phyloP scores from a whole-genome alignment of 2,329 filamentous ascomycete species.

The Monilinia vaccinii-corymbosi region DNA sequence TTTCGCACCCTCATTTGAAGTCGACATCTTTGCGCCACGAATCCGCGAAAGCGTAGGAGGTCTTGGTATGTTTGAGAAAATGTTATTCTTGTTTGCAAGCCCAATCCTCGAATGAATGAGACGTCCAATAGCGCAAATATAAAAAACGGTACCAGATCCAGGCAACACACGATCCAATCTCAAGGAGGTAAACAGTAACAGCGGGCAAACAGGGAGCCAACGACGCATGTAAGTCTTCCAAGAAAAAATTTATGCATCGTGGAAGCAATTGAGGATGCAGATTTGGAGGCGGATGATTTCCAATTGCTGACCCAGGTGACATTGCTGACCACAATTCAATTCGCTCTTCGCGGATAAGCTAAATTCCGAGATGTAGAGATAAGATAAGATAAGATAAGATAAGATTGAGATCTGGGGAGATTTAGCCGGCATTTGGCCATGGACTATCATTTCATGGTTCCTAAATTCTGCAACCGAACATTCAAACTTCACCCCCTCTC shows the following conservation, averaged over 20 bases:
- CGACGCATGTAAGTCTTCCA: neutral
- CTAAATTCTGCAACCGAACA: too few relatives aligned
- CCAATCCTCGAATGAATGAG: neutral
- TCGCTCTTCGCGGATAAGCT: neutral
- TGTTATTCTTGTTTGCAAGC: neutral
- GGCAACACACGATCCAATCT: neutral
- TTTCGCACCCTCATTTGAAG: neutral
- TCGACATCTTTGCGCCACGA: constrained; percentile 1
- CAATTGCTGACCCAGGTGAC: constrained; percentile 6
- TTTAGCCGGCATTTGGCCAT: neutral
- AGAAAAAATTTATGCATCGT: neutral
- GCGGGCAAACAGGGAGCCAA: neutral
- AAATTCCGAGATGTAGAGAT: neutral
- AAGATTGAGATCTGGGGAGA: neutral
- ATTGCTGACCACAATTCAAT: neutral
- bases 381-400: constrained; percentile 5
- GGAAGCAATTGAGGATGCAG: neutral
- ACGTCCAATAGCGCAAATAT: neutral
- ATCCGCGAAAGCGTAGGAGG: neutral
- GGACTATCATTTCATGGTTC: too few relatives aligned
- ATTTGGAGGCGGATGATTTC: neutral
- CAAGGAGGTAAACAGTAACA: neutral
- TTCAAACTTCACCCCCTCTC: too few relatives aligned
- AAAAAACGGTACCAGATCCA: neutral
- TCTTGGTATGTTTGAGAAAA: neutral